Base-by-base conservation (phyloP, 2,329 filamentous ascomycete genomes). In the Fusarium torreyae region DNA sequence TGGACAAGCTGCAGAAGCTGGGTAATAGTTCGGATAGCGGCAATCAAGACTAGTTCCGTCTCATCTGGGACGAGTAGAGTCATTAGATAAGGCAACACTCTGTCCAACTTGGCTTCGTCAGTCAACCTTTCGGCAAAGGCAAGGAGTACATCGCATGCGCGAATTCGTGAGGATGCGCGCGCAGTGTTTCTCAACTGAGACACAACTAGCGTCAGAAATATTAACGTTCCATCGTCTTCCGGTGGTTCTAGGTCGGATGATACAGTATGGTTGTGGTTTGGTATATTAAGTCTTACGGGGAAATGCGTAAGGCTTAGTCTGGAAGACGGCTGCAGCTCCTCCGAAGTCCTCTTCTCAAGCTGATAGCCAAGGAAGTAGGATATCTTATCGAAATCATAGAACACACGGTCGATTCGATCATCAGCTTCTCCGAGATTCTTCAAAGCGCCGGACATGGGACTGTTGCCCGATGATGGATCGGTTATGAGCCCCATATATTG, bases 401-500 rank as follows among this genome's bases (percentile, higher is more conserved):
- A 98, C 1, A 99, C 91, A 43, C 94, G 89, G 74, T 98, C 94
- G 75, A 99, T 98, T 42, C 96, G 89, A 70, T 98, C 94, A 78
- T 99, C 96, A 2, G 94, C 90, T 78, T 98, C 94, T 63, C 92
- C 92, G 53, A 94, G 84, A 74, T 94, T 97, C 68, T 88, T 89
- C 36, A 75, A 69, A 13, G 88, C 86, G 2, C 91, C 88, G 11
- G 91, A 91, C 42, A 93, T 86, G 13, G 90, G 87, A 53, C 88
- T 90, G 69, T 92, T 91, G 1, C 93, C 94, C 2, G 93, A 93
- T 0, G 92, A 93, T 0, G 94, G 92, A 77, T 98, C 94, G 6
- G 96, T 98, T 66, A 99, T 93, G 56, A 97, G 87, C 71, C 93
- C 93, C 94, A 99, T 98, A 77, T 99, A 97, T 75, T 98, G 94